These are phyloP conservation scores for Fomitopsis pinicola DNA, from an alignment of 1,284 basidiomycete species.

Conservation along the genomic window DNA sequence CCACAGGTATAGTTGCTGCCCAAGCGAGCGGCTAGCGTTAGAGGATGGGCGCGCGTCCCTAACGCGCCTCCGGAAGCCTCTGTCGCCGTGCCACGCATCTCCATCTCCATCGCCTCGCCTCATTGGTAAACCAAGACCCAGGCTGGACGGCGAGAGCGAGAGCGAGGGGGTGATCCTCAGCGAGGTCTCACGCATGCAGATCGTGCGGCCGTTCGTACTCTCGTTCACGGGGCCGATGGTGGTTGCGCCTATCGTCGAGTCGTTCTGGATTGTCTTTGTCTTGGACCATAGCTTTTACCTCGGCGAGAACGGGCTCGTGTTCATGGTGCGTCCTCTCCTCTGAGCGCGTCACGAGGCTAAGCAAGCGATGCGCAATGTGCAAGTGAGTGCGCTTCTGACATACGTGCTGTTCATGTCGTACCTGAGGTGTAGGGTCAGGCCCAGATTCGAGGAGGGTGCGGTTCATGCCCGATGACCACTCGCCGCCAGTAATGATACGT, in stretches of 20 bases:
- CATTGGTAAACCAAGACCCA: slow-evolving; percentile 24
- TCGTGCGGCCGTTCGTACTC: slow-evolving; percentile 37
- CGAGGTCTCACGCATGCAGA: slow-evolving; percentile 25
- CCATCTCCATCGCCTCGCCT: no score
- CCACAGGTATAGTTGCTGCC: slow-evolving; percentile 25
- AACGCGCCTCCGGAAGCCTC: slow-evolving; percentile 34
- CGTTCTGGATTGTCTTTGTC: slow-evolving; percentile 30
- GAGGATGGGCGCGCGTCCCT: slow-evolving; percentile 44
- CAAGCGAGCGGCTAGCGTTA: slow-evolving; percentile 40
- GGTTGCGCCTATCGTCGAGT: slow-evolving; percentile 30
- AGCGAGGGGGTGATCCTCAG: slow-evolving; percentile 15
- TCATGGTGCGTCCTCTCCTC: slow-evolving; percentile 27
- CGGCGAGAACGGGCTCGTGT: slow-evolving; percentile 41
- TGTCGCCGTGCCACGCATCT: slow-evolving; percentile 25
- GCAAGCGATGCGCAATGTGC: not conserved
- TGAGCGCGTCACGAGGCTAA: not conserved
- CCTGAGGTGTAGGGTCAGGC: slow-evolving; percentile 12
- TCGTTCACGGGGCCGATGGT: slow-evolving; percentile 37
- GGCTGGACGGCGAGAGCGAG: slow-evolving; percentile 24
- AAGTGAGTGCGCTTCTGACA: slow-evolving; percentile 24
- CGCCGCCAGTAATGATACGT: slow-evolving; percentile 34
- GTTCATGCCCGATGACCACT: slow-evolving; percentile 39
- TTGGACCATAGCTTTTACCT: slow-evolving; percentile 29
- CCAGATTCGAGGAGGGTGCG: slow-evolving; percentile 10
- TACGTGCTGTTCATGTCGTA: slow-evolving; percentile 15